These are phyloP conservation scores for Hansenula sp. DNA, from an alignment of 1,139 yeast species.

Conservation along the genomic window DNA sequence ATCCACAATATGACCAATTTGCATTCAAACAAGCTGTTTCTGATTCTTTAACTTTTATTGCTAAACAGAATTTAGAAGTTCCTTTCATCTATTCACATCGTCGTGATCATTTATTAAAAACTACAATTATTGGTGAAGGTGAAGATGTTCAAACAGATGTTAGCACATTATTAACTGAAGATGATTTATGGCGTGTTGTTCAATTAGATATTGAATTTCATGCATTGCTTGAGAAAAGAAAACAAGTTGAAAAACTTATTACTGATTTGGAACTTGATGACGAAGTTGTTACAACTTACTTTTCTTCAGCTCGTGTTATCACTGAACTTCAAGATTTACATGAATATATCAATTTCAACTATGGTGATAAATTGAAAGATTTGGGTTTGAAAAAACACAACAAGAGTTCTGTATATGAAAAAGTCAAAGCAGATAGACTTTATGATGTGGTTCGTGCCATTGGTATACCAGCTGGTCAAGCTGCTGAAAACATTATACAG, in stretches of 20 bases:
- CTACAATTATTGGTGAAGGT: constrained; percentile 46
- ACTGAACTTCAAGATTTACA: constrained; percentile 85
- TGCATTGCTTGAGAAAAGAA: constrained; percentile 73
- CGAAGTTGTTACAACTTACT: constrained; percentile 50
- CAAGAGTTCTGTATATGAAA: constrained; percentile 67
- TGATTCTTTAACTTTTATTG: constrained; percentile 72
- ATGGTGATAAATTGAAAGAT: constrained; percentile 66
- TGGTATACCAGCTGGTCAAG: constrained; percentile 74
- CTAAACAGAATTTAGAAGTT: constrained; percentile 79
- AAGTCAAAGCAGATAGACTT: constrained; percentile 63
- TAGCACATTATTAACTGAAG: constrained; percentile 61
- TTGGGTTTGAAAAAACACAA: constrained; percentile 26
- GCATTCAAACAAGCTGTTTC: constrained; percentile 72
- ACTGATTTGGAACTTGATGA: constrained; percentile 53
- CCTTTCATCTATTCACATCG: constrained; percentile 98
- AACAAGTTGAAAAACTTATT: constrained; percentile 55
- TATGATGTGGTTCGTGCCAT: constrained; percentile 66
- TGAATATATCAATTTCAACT: constrained; percentile 79
- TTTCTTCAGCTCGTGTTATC: constrained; percentile 55
- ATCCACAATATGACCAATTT: constrained; percentile 38
- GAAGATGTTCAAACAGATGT: constrained; percentile 48
- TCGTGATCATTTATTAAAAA: constrained; percentile 72
- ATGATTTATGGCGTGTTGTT: constrained; percentile 89
- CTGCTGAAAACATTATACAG: constrained; percentile 79
- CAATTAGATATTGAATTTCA: constrained; percentile 87